Evolutionary conservation across 208 protist genomes (phyloP).

Genomic region (Crithidia sp.): DNA sequence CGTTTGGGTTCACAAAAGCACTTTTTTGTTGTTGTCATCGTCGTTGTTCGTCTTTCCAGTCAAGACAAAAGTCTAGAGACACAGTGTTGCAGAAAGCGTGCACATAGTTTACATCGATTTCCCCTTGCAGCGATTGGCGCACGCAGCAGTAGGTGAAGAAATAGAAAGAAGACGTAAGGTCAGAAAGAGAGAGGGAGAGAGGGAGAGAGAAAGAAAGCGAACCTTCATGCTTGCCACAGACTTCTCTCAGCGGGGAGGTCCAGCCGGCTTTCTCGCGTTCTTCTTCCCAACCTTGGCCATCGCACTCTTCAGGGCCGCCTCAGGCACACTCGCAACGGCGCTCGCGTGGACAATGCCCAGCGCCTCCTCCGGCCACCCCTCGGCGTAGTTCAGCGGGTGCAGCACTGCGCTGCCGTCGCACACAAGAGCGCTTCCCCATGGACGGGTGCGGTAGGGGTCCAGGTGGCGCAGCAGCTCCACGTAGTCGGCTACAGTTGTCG

Average conservation of each 20-base stretch:
- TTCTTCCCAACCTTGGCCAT: background rate
- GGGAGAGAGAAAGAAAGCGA: too few species aligned
- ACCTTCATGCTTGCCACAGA: too few species aligned
- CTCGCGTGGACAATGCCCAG: background rate
- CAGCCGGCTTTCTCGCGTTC: background rate
- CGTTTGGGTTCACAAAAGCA: too few species aligned
- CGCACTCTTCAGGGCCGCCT: background rate
- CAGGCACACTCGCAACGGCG: background rate
- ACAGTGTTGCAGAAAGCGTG: background rate
- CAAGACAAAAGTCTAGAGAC: background rate
- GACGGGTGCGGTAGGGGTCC: constrained; percentile 28
- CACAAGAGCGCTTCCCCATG: constrained; percentile 34
- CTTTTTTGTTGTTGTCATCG: too few species aligned
- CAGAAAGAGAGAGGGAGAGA: too few species aligned
- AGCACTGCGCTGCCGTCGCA: constrained; percentile 22
- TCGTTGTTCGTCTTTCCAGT: too few species aligned
- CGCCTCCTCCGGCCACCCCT: background rate
- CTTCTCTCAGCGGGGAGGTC: background rate
- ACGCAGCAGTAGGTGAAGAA: too few species aligned
- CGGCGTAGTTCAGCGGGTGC: constrained; percentile 20
- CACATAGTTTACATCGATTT: background rate
- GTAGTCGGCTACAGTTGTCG: constrained; percentile 16
- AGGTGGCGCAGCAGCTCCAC: constrained; percentile 15
- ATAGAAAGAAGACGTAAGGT: too few species aligned
- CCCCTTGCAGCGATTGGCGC: too few species aligned